Evolutionary conservation across 495 filamentous ascomycete genomes (phyloP), one percentile per base, ranked within the genome.

Genomic region (Penicillium desertorum): DNA sequence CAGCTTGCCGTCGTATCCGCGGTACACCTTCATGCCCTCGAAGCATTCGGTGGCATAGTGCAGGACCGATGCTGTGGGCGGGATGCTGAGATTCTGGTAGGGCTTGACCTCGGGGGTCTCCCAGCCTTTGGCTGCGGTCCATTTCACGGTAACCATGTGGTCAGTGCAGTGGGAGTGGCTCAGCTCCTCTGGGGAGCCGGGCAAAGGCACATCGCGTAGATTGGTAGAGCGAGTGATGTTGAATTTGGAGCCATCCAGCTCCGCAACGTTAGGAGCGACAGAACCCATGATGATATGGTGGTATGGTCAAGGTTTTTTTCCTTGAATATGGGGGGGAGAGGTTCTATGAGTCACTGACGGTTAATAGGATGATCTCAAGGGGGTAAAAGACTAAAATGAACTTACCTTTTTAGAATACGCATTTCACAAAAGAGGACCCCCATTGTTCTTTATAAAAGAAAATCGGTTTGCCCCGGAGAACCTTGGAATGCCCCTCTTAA

Each of bases 31-130:
- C 74, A 94, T 80, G 30, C 91, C 91, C 71, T 96, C 91, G 75
- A 96, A 96, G 74, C 91, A 96, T 65, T 93, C 88, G 37, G 89
- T 94, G 16, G 91, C 91, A 70, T 96, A 96, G 77, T 96, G 91
- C 37, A 96, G 83, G 27, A 85, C 83, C n/a, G 86, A 89, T 16
- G 91, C 88, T 14, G 88, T 91, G 7, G 92, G 92, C 72, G 90
- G 87, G 66, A 97, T 81, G 61, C 81, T 81, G 27, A 97, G 76
- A 25, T 91, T 90, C 51, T 88, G 86, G 71, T 87, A 94, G 1
- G 92, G 90, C 62, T 83, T 83, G 43, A 97, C 76, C 58, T 90
- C 81, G 14, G 92, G 93, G 0, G 84, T 81, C 16, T 78, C 76
- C 92, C 92, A 97, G 61, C 92, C 92, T 16, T 68, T 68, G 37